phyloP scores from a whole-genome alignment of 2,329 filamentous ascomycete genomes.

The Neurospora crassa region DNA sequence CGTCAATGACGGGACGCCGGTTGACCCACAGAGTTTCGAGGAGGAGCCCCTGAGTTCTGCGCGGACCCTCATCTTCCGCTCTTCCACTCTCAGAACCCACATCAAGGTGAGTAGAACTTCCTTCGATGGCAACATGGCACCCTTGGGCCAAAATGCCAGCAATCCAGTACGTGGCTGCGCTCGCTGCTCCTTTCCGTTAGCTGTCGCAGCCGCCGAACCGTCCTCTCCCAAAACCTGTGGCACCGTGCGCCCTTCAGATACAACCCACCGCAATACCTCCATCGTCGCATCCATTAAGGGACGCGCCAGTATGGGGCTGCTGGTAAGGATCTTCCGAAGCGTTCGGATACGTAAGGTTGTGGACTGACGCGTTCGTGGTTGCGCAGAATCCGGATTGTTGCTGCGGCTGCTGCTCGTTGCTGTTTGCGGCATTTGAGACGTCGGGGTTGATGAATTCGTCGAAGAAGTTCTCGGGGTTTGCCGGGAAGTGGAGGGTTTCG shows the following conservation, averaged over 20 bases:
- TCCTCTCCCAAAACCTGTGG: slow-evolving; percentile 32
- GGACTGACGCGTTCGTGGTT: slow-evolving; percentile 42
- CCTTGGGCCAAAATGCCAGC: slow-evolving; percentile 23
- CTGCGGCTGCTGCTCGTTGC: slow-evolving; percentile 33
- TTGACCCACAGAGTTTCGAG: slow-evolving; percentile 13
- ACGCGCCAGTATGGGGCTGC: slow-evolving; percentile 67
- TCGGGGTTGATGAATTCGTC: slow-evolving; percentile 49
- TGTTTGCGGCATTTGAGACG: slow-evolving; percentile 23
- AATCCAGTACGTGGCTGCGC: slow-evolving; percentile 12
- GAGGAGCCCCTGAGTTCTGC: slow-evolving; percentile 10
- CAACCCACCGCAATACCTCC: slow-evolving; percentile 62
- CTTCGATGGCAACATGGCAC: slow-evolving; percentile 33
- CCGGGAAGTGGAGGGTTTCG: slow-evolving; percentile 36
- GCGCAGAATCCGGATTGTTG: slow-evolving; percentile 40
- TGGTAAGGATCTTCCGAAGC: slow-evolving; percentile 58
- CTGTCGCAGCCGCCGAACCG: slow-evolving; percentile 22
- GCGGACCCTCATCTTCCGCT: slow-evolving; percentile 24
- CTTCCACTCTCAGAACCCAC: slow-evolving; percentile 36
- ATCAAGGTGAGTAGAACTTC: slow-evolving; percentile 39
- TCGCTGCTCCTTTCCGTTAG: slow-evolving; percentile 15
- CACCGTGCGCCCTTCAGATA: slow-evolving; percentile 41
- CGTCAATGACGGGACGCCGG: slow-evolving; percentile 12
- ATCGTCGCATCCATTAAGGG: slow-evolving; percentile 65
- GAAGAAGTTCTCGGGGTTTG: slow-evolving; percentile 35
- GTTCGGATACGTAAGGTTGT: slow-evolving; percentile 51